Evolutionary conservation across 805 yeast species (phyloP).

Genomic region (Teunomyces gatunensis): DNA sequence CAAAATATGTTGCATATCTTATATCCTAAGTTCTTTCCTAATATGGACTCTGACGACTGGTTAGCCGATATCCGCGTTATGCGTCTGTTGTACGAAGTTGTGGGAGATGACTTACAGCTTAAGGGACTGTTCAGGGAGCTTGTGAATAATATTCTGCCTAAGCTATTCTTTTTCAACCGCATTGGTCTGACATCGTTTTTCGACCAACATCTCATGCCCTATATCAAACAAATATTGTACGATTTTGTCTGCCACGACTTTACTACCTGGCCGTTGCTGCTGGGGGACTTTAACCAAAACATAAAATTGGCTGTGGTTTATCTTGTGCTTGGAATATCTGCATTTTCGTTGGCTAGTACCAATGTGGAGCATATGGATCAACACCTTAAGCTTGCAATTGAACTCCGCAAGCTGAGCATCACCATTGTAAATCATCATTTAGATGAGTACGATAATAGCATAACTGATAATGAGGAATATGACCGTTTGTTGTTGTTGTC

Average conservation of each 20-base stretch:
- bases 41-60: slow-evolving; percentile 43
- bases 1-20: slow-evolving; percentile 44
- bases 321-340: slow-evolving; percentile 22
- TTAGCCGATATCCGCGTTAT: slow-evolving; percentile 20
- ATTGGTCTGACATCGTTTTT: slow-evolving; percentile 23
- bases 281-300: slow-evolving; percentile 9
- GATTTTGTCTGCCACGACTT: slow-evolving; percentile 28
- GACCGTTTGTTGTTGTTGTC: slow-evolving; percentile 33
- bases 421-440: slow-evolving; percentile 37
- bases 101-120: slow-evolving; percentile 11
- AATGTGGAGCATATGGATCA: slow-evolving; percentile 15
- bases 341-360: slow-evolving; percentile 14
- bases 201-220: slow-evolving; percentile 28
- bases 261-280: slow-evolving; percentile 6
- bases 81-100: slow-evolving; percentile 14
- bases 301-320: slow-evolving; percentile 24
- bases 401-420: slow-evolving; percentile 35
- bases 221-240: slow-evolving; percentile 25
- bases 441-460: slow-evolving; percentile 37
- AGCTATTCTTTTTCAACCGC: slow-evolving; percentile 26
- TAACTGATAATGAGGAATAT: slow-evolving; percentile 17
- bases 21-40: slow-evolving; percentile 44
- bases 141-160: slow-evolving; percentile 16
- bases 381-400: slow-evolving; percentile 28
- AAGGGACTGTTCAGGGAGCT: slow-evolving; percentile 20